These are phyloP conservation scores for Solidago caesia DNA, from an alignment of 129 eudicot genomes.

Conservation along the genomic window DNA sequence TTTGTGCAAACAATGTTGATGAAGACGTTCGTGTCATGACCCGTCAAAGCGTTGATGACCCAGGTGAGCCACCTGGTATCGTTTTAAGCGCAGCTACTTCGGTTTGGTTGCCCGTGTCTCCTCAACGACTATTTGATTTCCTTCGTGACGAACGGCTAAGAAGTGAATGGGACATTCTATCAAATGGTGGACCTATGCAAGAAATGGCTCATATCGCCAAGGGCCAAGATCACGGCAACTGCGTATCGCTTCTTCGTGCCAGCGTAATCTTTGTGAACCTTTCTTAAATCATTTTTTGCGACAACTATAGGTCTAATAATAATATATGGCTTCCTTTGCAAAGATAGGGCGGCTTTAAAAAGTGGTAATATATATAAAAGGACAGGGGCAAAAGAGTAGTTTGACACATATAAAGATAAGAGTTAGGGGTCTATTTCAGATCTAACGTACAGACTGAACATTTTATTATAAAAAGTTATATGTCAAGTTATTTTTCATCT, in stretches of 20 bases:
- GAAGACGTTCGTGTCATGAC: slow-evolving; percentile 96
- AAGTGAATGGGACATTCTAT: slow-evolving; percentile 95
- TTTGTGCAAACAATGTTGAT: slow-evolving; percentile 60
- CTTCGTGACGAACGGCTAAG: slow-evolving; percentile 81
- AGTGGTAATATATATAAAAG: slow-evolving; percentile 13
- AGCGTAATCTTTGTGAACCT: slow-evolving; percentile 49
- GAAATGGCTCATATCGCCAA: slow-evolving; percentile 97
- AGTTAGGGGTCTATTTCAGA: slow-evolving; percentile 39
- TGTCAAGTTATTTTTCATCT: slow-evolving; percentile 23
- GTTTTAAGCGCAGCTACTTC: slow-evolving; percentile 97
- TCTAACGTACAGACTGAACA: slow-evolving; percentile 36
- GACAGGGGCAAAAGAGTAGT: slow-evolving; percentile 32
- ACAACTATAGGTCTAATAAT: not conserved
- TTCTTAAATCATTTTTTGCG: not conserved
- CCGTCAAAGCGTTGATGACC: slow-evolving; percentile 85
- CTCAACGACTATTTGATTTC: slow-evolving; percentile 81
- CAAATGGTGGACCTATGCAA: slow-evolving; percentile 99
- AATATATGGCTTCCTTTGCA: not conserved
- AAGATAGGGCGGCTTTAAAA: not conserved
- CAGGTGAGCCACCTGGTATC: slow-evolving; percentile 96
- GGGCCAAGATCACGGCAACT: slow-evolving; percentile 95
- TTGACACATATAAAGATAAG: slow-evolving; percentile 29
- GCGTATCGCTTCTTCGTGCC: slow-evolving; percentile 95
- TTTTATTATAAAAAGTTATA: slow-evolving; percentile 27
- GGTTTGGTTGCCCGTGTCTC: slow-evolving; percentile 90